Evolutionary conservation across 805 yeast genomes (phyloP), one percentile per base, ranked within the genome.

Genomic region (Candida oleophila): DNA sequence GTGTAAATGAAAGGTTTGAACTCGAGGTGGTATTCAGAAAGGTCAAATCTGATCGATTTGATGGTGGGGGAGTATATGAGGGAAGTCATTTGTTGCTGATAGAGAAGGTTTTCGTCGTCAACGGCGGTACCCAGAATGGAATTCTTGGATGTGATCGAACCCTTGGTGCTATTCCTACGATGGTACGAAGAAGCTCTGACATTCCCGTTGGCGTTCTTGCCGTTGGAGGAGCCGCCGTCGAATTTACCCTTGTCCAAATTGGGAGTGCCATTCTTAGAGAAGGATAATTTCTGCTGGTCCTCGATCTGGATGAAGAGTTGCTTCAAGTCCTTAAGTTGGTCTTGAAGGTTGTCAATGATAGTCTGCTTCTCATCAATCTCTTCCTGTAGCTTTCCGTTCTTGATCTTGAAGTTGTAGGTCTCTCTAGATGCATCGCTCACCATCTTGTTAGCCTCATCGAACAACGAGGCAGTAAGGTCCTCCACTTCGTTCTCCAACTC

Each of bases 361-460:
- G 69, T 62, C 56, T 89, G 89, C 58, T 83, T 83, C 61, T 89
- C 96, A 33, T 73, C 76, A 33, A 87, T 59, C 52, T 72, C 77
- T 54, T 72, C 77, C 38, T 61, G 56, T 41, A 87, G 61, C 51
- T 77, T 81, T 30, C 76, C 67, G 55, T 86, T 86, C 53, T 82
- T 80, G 42, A 78, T 64, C 54, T 83, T 81, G 50, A 73, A 73
- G 30, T 79, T 81, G 57, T 83, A 76, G 3, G 83, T 78, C 47
- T 84, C 86, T 44, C 81, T 74, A 49, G 87, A 80, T 0, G 96
- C 96, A 50, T 83, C 80, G 42, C 85, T 81, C 4, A 89, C 96
- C 88, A 88, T 87, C 42, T 77, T 76, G 60, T 89, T 89, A 12
- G 96, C 96, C 59, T 89, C 94, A 51, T 81, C 85, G 59, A 89